These are phyloP conservation scores for Thermomyces lanuginosus DNA, from an alignment of 2,329 filamentous ascomycete genomes.

Conservation along the genomic window DNA sequence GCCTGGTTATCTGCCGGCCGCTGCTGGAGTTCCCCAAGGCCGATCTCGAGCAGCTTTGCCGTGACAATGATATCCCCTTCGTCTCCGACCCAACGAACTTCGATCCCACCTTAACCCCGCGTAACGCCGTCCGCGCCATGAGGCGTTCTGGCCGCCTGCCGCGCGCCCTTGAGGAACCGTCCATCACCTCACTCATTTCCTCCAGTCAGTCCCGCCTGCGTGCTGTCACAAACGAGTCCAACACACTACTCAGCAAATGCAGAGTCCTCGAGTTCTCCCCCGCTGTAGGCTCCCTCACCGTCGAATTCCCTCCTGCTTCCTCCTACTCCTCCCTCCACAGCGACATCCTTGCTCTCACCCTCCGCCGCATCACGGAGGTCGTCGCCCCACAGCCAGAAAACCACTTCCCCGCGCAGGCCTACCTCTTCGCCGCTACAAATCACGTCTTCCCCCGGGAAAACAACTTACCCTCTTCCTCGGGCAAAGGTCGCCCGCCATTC, in stretches of 20 bases:
- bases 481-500: slow-evolving; percentile 31
- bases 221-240: slow-evolving; percentile 36
- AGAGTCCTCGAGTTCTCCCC: slow-evolving; percentile 17
- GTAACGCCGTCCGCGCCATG: slow-evolving; percentile 66
- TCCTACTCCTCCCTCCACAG: not conserved
- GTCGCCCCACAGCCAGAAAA: slow-evolving; percentile 30
- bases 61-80: slow-evolving; percentile 51
- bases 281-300: slow-evolving; percentile 17
- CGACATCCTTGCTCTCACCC: slow-evolving; percentile 26
- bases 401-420: slow-evolving; percentile 27
- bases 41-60: slow-evolving; percentile 49
- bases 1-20: slow-evolving; percentile 22
- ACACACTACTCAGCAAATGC: slow-evolving; percentile 33
- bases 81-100: slow-evolving; percentile 74
- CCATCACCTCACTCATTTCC: slow-evolving; percentile 45
- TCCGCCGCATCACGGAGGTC: slow-evolving; percentile 34
- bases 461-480: no score
- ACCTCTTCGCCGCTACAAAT: no score
- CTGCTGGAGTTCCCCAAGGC: slow-evolving; percentile 45
- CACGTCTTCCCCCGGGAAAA: no score
- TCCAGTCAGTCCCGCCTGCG: slow-evolving; percentile 33
- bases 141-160: slow-evolving; percentile 46
- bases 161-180: slow-evolving; percentile 47
- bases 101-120: slow-evolving; percentile 56
- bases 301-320: slow-evolving; percentile 14